phyloP scores from a whole-genome alignment of 1,139 yeast genomes.

The Sugiyamaella sp. region DNA sequence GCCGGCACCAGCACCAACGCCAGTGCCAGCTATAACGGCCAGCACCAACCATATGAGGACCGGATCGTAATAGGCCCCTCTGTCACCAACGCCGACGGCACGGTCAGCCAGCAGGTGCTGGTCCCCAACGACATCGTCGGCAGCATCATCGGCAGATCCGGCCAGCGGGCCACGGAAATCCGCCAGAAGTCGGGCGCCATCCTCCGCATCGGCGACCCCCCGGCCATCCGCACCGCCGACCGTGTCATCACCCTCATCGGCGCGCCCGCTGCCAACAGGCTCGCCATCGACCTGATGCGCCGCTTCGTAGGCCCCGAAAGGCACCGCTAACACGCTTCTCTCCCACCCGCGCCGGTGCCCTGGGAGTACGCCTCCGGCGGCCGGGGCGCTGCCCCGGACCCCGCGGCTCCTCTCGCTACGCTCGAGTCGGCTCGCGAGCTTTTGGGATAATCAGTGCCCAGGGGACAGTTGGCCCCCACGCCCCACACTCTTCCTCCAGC shows the following conservation, averaged over 20 bases:
- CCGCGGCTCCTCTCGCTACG: neutral
- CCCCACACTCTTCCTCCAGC: too few species aligned
- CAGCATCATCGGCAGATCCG: slow-evolving; percentile 80
- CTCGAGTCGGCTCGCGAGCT: neutral
- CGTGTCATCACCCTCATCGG: slow-evolving; percentile 33
- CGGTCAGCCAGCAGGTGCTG: slow-evolving; percentile 36
- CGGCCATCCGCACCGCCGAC: slow-evolving; percentile 35
- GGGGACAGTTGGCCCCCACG: too few species aligned
- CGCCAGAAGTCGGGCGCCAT: slow-evolving; percentile 73
- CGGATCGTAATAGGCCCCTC: neutral
- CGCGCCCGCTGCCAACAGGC: neutral
- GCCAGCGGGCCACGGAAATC: slow-evolving; percentile 78
- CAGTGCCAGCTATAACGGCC: neutral
- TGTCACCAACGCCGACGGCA: slow-evolving; percentile 10
- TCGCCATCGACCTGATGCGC: neutral
- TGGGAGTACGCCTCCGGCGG: neutral
- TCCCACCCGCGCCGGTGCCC: too few species aligned
- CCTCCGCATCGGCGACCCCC: slow-evolving; percentile 44
- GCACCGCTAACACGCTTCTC: neutral
- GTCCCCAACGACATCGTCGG: slow-evolving; percentile 83
- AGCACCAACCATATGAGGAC: neutral
- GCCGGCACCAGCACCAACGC: neutral
- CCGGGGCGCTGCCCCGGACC: neutral
- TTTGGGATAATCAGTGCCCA: too few species aligned
- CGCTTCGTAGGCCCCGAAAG: neutral